A percentile compares a stretch with the other conserved stretches of the same genome.
These are phyloP conservation scores for Podila horticola DNA, from an alignment of 192 early-diverging fungal genomes.

Conservation along the genomic window DNA sequence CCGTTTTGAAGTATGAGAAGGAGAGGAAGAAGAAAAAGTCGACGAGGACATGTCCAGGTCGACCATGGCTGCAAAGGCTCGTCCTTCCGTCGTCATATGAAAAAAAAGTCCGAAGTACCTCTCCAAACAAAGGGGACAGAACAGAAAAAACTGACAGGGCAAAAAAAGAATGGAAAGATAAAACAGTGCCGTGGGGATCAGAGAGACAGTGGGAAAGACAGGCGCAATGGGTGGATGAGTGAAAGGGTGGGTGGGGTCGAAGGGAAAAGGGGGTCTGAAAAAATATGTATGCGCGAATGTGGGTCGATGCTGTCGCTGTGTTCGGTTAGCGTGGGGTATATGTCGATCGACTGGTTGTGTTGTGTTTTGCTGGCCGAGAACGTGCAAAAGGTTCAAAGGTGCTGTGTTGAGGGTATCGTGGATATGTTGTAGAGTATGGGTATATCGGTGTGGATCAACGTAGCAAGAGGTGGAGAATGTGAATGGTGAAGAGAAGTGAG, in stretches of 20 bases:
- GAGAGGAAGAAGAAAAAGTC: background rate
- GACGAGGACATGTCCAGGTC: background rate
- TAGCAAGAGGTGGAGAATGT: background rate
- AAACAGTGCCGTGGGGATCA: background rate
- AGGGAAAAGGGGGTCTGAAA: too few species aligned
- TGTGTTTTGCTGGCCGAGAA: background rate
- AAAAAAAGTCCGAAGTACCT: background rate
- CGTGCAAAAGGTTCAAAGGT: background rate
- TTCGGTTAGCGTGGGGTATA: too few species aligned
- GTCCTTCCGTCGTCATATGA: conserved; percentile 52
- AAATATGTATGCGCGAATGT: too few species aligned
- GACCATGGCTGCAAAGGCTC: conserved; percentile 47
- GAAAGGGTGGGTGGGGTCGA: background rate
- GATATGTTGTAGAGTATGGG: too few species aligned
- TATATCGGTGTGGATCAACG: too few species aligned
- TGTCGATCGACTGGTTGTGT: too few species aligned
- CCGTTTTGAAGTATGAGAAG: background rate
- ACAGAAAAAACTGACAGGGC: background rate
- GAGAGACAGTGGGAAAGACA: background rate
- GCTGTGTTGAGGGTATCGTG: background rate
- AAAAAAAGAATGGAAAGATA: background rate
- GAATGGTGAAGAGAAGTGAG: background rate
- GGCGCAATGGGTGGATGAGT: too few species aligned
- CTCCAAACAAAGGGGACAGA: background rate
- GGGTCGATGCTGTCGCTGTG: background rate